A percentile compares a stretch with the other conserved stretches of the same genome.
Evolutionary conservation across 2,329 filamentous ascomycete genomes (phyloP).

Genomic region (Coccinonectria pachysandricola): DNA sequence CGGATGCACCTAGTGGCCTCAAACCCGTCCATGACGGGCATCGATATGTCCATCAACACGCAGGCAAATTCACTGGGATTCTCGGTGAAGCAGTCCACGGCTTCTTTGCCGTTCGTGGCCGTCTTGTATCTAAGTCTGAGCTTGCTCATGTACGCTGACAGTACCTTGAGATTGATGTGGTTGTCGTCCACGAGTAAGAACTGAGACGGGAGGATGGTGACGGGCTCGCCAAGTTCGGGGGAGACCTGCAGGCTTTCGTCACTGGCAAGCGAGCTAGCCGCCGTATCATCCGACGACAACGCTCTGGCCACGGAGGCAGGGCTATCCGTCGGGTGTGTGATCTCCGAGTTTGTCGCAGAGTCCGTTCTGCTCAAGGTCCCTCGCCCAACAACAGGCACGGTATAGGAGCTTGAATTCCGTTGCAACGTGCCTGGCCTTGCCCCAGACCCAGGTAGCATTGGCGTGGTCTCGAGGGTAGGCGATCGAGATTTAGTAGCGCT

Average conservation of each 20-base stretch:
- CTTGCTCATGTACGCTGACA: slow-evolving; percentile 26
- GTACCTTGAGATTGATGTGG: slow-evolving; percentile 27
- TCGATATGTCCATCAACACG: slow-evolving; percentile 41
- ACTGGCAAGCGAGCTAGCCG: neutral
- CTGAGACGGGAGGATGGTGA: slow-evolving; percentile 1
- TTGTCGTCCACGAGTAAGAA: slow-evolving; percentile 33
- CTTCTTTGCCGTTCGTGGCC: slow-evolving; percentile 25
- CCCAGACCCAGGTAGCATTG: neutral
- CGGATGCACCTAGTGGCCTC: slow-evolving; percentile 41
- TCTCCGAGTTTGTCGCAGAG: too few species aligned
- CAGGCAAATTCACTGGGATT: slow-evolving; percentile 16
- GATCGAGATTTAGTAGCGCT: slow-evolving; percentile 1
- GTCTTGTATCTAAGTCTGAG: slow-evolving; percentile 19
- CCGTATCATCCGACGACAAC: too few species aligned
- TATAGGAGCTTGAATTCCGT: too few species aligned
- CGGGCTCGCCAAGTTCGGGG: neutral
- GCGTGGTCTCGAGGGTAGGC: too few species aligned
- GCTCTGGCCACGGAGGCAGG: too few species aligned
- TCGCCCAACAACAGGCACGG: too few species aligned
- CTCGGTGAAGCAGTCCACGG: slow-evolving; percentile 19
- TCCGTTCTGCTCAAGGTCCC: too few species aligned
- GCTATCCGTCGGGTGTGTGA: too few species aligned
- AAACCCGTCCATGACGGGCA: slow-evolving; percentile 47
- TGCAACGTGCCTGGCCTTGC: too few species aligned
- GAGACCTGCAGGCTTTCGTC: neutral